These are phyloP conservation scores for Penicillium brasilianum DNA, from an alignment of 2,329 filamentous ascomycete genomes.

Conservation along the genomic window DNA sequence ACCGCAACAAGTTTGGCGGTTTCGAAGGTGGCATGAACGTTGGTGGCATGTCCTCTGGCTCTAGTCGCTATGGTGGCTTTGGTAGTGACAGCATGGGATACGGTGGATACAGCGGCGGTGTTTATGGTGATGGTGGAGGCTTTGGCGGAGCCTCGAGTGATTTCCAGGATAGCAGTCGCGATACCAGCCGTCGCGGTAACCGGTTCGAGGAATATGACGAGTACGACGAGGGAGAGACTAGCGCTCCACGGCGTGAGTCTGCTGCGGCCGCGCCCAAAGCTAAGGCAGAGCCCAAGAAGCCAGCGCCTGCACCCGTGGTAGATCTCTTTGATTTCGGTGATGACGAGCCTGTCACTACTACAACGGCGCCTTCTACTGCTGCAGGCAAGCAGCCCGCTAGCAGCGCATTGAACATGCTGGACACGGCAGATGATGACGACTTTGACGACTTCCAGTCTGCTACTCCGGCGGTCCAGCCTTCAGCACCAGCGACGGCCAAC, in stretches of 20 bases:
- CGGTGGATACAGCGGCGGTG: conserved; percentile 71
- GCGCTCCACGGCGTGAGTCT: conserved; percentile 59
- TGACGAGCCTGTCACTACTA: conserved; percentile 63
- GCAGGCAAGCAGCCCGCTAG: conserved; percentile 53
- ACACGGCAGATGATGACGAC: conserved; percentile 74
- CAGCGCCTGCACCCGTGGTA: conserved; percentile 72
- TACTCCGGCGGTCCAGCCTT: conserved; percentile 53
- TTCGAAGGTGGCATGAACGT: conserved; percentile 79
- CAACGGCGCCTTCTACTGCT: conserved; percentile 40
- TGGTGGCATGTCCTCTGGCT: conserved; percentile 61
- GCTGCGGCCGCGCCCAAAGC: conserved; percentile 36
- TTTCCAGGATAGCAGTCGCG: conserved; percentile 63
- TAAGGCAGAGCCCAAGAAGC: conserved; percentile 62
- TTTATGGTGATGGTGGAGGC: conserved; percentile 61
- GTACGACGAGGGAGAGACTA: conserved; percentile 74
- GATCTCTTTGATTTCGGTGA: conserved; percentile 91
- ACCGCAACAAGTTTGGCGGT: conserved; percentile 93
- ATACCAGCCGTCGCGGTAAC: conserved; percentile 62
- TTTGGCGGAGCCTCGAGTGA: conserved; percentile 50
- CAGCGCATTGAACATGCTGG: conserved; percentile 55
- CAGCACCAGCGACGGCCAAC: conserved; percentile 41
- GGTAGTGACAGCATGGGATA: conserved; percentile 75
- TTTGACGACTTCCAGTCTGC: conserved; percentile 98
- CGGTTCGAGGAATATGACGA: conserved; percentile 98
- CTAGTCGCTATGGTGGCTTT: conserved; percentile 82